Evolutionary conservation across 23 red algal species (phyloP), one percentile per base, ranked within the genome.

Genomic region (Gracilaria gracilis): DNA sequence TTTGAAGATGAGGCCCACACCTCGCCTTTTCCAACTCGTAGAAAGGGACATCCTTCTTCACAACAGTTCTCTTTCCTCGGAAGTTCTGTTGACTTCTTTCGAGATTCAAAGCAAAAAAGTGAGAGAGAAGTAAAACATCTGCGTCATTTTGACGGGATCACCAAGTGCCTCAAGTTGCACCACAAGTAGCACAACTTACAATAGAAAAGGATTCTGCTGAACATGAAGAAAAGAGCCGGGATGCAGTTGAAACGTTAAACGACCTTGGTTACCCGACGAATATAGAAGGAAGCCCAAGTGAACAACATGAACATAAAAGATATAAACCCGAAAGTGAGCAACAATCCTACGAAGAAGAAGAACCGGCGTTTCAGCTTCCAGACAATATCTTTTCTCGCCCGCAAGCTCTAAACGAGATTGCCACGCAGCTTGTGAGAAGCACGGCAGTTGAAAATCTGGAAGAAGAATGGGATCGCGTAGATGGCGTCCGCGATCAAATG

Each of bases 401-500:
- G 4, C 12, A 34, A 19, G 69, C 84, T 21, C 42, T 87, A 19
- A n/a, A 5, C 19, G 67, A 50, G 4, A 48, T 87, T 17, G 84
- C 65, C 28, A 21, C n/a, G 9, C 44, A 38, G 3, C 77, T 87
- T 71, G 65, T 67, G 2, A 54, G 84, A 11, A 21, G n/a, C 15
- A 8, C 25, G 27, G 9, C 44, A n/a, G 39, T 76, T 27, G 61
- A 61, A 9, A 20, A 57, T 23, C 44, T 87, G 14, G 48, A 61
- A 59, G 49, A 61, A 39, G 84, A 87, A n/a, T 87, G 84, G 84
- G n/a, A 46, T 19, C 44, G 48, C 24, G 44, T 37, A 46, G 49
- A 55, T 42, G 84, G 84, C 25, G 21, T 61, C 12, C 64, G 84
- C 12, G 84, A 87, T 48, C 84, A 87, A 71, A 48, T 87, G 67